phyloP scores from a whole-genome alignment of 768 basidiomycete genomes.

The Kwoniella bestiolae region DNA sequence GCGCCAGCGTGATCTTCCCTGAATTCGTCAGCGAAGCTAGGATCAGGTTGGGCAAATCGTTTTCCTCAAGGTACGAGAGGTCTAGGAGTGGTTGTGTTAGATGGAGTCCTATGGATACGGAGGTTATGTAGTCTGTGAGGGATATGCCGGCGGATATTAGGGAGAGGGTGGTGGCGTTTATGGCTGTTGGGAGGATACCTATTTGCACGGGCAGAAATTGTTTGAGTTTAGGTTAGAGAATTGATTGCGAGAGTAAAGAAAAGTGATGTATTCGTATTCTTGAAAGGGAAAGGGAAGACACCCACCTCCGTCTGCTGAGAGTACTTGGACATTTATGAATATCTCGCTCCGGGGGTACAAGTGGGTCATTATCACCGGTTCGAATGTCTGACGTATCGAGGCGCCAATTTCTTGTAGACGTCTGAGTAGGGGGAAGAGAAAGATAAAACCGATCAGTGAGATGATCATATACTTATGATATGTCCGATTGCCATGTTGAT shows the following conservation, averaged over 20 bases:
- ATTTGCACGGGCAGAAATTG: neutral
- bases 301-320: constrained; percentile 83
- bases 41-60: constrained; percentile 82
- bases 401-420: constrained; percentile 84
- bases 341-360: constrained; percentile 95
- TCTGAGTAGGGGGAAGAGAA: constrained; percentile 61
- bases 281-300: neutral
- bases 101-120: constrained; percentile 85
- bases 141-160: constrained; percentile 89
- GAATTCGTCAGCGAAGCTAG: constrained; percentile 87
- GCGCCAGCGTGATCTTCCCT: constrained; percentile 81
- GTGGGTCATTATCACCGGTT: constrained; percentile 86
- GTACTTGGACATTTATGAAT: constrained; percentile 87
- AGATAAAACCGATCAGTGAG: neutral
- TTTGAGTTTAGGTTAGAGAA: neutral
- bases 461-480: too few species aligned
- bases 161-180: constrained; percentile 93
- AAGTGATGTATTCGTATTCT: neutral
- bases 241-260: neutral
- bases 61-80: constrained; percentile 85
- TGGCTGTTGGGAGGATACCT: constrained; percentile 83
- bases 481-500: too few species aligned
- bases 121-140: constrained; percentile 85
- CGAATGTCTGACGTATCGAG: constrained; percentile 90
- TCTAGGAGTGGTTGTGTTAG: constrained; percentile 74